These are phyloP conservation scores for Drechslerella dactyloides DNA, from an alignment of 2,329 filamentous ascomycete genomes.

Conservation along the genomic window DNA sequence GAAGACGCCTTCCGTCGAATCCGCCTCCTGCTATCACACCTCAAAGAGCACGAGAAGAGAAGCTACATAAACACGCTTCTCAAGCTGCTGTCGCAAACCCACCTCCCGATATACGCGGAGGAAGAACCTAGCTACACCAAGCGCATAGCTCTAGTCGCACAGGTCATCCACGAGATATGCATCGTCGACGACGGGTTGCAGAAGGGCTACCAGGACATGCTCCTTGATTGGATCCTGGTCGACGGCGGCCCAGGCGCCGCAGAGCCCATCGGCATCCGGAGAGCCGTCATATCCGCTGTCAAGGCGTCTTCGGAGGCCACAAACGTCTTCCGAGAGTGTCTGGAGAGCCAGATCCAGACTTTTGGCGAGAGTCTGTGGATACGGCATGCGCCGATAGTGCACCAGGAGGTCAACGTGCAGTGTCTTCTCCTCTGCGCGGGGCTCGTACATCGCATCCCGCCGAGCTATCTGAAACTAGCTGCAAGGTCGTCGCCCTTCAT, in stretches of 20 bases:
- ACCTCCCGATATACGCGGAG: slow-evolving; percentile 57
- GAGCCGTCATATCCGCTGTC: slow-evolving; percentile 69
- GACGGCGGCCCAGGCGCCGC: slow-evolving; percentile 71
- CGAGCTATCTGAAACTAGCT: slow-evolving; percentile 71
- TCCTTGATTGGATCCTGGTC: slow-evolving; percentile 71
- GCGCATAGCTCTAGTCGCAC: slow-evolving; percentile 21
- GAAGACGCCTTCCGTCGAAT: slow-evolving; percentile 53
- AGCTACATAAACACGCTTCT: slow-evolving; percentile 59
- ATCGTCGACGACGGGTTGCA: slow-evolving; percentile 33
- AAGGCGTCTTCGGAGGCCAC: slow-evolving; percentile 61
- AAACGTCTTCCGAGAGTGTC: slow-evolving; percentile 36
- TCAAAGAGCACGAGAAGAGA: slow-evolving; percentile 61
- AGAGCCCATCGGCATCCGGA: slow-evolving; percentile 69
- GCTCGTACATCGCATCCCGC: slow-evolving; percentile 71
- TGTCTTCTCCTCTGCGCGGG: slow-evolving; percentile 77
- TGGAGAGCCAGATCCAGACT: slow-evolving; percentile 38
- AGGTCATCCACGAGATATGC: slow-evolving; percentile 44
- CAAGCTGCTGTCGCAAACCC: slow-evolving; percentile 61
- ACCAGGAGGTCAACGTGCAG: slow-evolving; percentile 88
- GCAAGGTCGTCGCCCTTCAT: slow-evolving; percentile 76
- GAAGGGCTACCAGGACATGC: slow-evolving; percentile 61
- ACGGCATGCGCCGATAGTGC: slow-evolving; percentile 78
- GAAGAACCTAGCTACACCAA: slow-evolving; percentile 42
- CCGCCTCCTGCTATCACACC: slow-evolving; percentile 56
- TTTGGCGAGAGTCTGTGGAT: slow-evolving; percentile 90